Evolutionary conservation across 176 grass and related monocot genomes (phyloP), one percentile per base, ranked within the genome.

Genomic region (Otatea glauca): DNA sequence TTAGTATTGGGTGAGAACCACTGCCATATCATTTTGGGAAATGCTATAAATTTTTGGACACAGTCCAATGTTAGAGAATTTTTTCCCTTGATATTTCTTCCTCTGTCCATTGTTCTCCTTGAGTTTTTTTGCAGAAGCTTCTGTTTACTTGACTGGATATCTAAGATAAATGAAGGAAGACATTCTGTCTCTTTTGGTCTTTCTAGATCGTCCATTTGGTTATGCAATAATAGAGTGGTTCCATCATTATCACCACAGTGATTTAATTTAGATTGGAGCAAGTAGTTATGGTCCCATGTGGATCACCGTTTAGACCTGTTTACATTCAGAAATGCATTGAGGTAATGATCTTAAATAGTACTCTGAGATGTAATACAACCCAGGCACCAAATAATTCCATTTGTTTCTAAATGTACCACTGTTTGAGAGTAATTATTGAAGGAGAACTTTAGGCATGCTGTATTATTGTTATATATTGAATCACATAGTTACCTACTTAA

Each of bases 211-310:
- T 38, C 29, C 45, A 35, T n/a, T 9, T 65, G 61, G 48, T 13
- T 20, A 15, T 65, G 5, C 12, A 27, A 35, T 27, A 65, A 65
- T 65, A 20, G 1, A 21, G 11, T 15, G 27, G 62, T 27, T 55
- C 47, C 51, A 35, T 87, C 48, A 68, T 81, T 24, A 10, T 59
- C 39, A 37, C 63, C 18, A 15, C 14, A 41, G 68, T 38, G 17
- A 82, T 61, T 82, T 82, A 18, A 63, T 62, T 11, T 64, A 21
- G 20, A 68, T 49, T 37, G 8, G 15, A 61, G 16, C 68, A 70
- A 74, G 37, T 68, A 82, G 62, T 87, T 75, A 41, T 81, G 9
- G 50, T 76, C 27, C 48, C 10, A 76, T 76, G 34, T 84, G 0
- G n/a, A n/a, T 55, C 9, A 5, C 44, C 4, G 8, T 45, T 68